These are phyloP conservation scores for Pyropia haitanensis DNA, from an alignment of 23 red algal genomes.

Conservation along the genomic window DNA sequence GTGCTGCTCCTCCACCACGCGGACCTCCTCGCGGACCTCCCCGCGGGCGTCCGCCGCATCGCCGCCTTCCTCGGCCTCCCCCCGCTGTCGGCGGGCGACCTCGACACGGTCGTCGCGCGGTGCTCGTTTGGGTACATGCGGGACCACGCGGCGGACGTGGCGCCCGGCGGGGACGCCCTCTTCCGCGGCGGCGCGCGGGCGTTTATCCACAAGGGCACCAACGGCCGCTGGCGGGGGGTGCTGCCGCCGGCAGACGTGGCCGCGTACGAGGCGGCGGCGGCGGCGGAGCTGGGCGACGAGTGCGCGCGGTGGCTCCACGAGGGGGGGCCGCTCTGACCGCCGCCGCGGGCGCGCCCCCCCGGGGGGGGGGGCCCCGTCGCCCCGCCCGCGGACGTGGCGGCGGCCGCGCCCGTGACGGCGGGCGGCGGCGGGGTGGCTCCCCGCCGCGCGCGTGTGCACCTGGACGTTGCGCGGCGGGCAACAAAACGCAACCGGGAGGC, in stretches of 20 bases:
- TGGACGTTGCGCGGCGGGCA: no score
- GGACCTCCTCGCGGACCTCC: background rate
- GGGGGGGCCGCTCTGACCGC: no score
- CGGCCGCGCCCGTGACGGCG: no score
- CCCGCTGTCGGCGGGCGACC: background rate
- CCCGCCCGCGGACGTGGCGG: no score
- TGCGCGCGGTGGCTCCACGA: background rate
- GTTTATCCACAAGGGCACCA: constrained; percentile 2
- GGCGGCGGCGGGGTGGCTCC: no score
- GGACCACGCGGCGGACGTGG: background rate
- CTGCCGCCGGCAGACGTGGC: background rate
- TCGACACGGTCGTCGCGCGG: background rate
- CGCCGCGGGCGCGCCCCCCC: no score
- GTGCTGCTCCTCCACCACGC: background rate
- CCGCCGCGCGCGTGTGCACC: no score
- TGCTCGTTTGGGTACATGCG: constrained; percentile 2
- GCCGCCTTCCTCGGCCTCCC: background rate
- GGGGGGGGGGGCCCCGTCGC: no score
- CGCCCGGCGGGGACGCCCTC: background rate
- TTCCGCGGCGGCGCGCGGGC: background rate
- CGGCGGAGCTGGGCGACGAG: background rate
- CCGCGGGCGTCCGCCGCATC: background rate
- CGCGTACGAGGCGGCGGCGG: background rate
- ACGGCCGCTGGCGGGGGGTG: background rate
- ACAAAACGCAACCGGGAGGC: no score